Evolutionary conservation across 2,329 filamentous ascomycete species (phyloP).

Genomic region (Talaromyces marneffei): DNA sequence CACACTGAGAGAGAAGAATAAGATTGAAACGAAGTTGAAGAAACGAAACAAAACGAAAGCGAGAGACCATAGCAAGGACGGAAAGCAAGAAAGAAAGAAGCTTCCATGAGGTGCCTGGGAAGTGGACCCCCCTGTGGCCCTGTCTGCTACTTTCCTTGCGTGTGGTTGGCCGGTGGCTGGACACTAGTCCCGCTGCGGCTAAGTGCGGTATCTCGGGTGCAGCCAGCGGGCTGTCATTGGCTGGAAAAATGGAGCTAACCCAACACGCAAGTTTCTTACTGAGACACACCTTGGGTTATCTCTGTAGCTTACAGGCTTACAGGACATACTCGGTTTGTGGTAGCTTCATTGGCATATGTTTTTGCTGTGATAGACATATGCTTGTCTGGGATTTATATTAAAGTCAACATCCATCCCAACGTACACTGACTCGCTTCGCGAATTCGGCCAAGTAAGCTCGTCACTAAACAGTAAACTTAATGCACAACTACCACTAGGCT

Average conservation of each 20-base stretch:
- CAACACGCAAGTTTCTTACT: not conserved
- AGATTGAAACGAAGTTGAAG: not conserved
- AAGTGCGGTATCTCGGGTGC: not conserved
- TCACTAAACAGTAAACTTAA: too few species aligned
- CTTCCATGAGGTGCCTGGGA: slow-evolving; percentile 9
- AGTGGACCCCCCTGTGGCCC: not conserved
- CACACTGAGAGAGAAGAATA: too few species aligned
- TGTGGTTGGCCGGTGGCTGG: not conserved
- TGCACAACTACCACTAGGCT: not conserved
- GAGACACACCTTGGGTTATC: slow-evolving; percentile 9
- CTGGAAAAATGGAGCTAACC: not conserved
- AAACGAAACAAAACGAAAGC: not conserved
- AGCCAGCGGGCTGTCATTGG: not conserved
- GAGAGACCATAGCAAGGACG: not conserved
- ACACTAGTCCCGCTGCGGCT: not conserved
- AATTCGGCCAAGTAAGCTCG: not conserved
- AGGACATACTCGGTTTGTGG: too few species aligned
- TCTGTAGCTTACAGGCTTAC: too few species aligned
- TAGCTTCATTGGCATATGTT: not conserved
- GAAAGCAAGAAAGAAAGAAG: not conserved
- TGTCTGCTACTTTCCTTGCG: not conserved
- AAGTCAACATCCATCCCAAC: not conserved
- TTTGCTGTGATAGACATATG: not conserved
- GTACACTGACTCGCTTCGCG: not conserved
- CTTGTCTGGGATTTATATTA: not conserved